Percentiles rank a stretch among this genome's conserved stretches.
These are phyloP conservation scores for Rhodomyrtus tomentosa DNA, from an alignment of 345 rosid genomes.

Conservation along the genomic window DNA sequence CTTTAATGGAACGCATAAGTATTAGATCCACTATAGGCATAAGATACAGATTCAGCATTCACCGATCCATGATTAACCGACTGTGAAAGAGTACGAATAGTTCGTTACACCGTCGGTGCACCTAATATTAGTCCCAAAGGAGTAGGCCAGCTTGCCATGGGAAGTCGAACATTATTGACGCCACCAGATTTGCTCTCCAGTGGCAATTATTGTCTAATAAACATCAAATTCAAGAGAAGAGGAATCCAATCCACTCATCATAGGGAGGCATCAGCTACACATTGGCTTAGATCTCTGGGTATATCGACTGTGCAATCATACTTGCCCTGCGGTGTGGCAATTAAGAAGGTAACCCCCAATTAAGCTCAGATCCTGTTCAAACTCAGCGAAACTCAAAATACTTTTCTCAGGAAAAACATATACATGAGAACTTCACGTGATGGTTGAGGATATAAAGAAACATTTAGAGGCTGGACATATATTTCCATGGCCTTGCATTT, in stretches of 20 bases:
- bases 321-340: neutral
- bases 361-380: neutral
- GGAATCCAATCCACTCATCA: neutral
- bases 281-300: neutral
- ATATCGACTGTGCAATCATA: neutral
- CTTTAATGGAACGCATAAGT: neutral
- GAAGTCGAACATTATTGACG: neutral
- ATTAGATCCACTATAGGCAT: neutral
- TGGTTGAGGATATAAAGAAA: neutral
- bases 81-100: neutral
- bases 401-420: neutral
- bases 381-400: neutral
- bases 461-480: neutral
- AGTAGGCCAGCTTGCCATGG: neutral
- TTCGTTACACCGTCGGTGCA: neutral
- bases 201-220: neutral
- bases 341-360: neutral
- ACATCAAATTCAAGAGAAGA: neutral
- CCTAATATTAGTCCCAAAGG: neutral
- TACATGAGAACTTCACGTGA: neutral
- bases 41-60: too few species aligned
- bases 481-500: neutral
- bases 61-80: too few species aligned
- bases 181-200: neutral
- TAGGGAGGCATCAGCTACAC: neutral